Conservation (phyloP, 306 rosid species). For the Sesbania bispinosa region DNA sequence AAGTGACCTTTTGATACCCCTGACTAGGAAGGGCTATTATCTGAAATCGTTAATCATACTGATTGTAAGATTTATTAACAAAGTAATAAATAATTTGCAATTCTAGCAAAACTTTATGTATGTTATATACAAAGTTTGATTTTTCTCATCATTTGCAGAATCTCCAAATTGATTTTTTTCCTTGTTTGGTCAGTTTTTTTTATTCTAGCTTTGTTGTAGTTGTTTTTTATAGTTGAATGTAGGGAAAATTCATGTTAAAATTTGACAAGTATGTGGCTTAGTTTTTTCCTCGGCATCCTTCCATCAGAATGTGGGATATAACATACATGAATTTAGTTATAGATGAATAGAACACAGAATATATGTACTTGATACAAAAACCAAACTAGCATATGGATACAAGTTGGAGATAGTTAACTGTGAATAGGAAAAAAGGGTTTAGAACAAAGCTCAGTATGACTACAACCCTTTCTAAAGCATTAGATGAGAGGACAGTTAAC, state of each 20-base stretch:
- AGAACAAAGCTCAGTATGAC: too few relatives aligned
- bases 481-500: not conserved
- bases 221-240: not conserved
- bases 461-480: not conserved
- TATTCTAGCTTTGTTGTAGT: not conserved
- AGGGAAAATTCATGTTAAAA: not conserved
- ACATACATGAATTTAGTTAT: too few relatives aligned
- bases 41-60: not conserved
- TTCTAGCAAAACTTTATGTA: not conserved
- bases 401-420: not conserved
- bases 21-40: not conserved
- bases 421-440: not conserved
- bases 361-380: too few relatives aligned
- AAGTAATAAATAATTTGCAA: not conserved
- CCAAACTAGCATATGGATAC: too few relatives aligned
- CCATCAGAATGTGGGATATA: too few relatives aligned
- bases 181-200: not conserved
- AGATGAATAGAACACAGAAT: too few relatives aligned
- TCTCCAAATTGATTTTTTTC: not conserved
- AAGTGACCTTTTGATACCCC: not conserved
- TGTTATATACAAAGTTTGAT: not conserved
- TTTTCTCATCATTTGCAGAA: not conserved
- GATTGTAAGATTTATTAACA: not conserved
- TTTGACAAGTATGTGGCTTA: not conserved
- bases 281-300: too few relatives aligned